A percentile compares a stretch with the other conserved stretches of the same genome.
These are phyloP conservation scores for Asterophora lycoperdoides DNA, from an alignment of 768 basidiomycete genomes.

Conservation along the genomic window DNA sequence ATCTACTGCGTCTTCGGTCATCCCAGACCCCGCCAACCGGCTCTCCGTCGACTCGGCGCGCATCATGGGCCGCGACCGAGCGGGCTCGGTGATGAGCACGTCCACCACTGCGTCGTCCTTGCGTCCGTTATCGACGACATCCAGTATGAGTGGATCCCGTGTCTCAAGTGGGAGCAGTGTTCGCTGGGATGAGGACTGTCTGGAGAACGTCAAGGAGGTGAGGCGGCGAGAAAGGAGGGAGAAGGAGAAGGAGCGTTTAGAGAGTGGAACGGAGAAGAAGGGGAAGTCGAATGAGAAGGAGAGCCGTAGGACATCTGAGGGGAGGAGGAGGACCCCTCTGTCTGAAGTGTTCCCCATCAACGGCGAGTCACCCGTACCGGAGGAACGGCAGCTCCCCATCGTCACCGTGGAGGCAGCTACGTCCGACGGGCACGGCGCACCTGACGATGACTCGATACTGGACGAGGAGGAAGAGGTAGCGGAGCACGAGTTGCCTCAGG, in stretches of 20 bases:
- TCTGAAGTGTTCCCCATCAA: slow-evolving; percentile 56
- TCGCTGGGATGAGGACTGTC: slow-evolving; percentile 45
- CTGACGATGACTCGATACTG: slow-evolving; percentile 19
- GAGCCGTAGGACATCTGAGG: slow-evolving; percentile 46
- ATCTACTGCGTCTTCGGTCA: slow-evolving; percentile 28
- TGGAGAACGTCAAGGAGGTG: slow-evolving; percentile 41
- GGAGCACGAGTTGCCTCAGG: slow-evolving; percentile 13
- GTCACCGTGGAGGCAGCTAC: slow-evolving; percentile 52
- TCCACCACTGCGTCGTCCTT: slow-evolving; percentile 40
- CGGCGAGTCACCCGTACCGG: background rate
- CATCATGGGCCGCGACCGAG: slow-evolving; percentile 24
- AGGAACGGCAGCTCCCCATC: slow-evolving; percentile 18
- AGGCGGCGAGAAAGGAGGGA: slow-evolving; percentile 27
- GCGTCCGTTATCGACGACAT: slow-evolving; percentile 38
- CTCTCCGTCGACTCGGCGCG: slow-evolving; percentile 34
- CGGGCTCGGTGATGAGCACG: slow-evolving; percentile 31
- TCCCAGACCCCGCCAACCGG: slow-evolving; percentile 18
- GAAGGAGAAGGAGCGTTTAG: slow-evolving; percentile 20
- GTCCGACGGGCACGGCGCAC: slow-evolving; percentile 41
- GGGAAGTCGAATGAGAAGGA: slow-evolving; percentile 34
- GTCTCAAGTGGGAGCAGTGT: slow-evolving; percentile 41
- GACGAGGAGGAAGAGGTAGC: slow-evolving; percentile 15
- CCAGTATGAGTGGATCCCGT: slow-evolving; percentile 25
- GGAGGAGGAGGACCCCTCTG: slow-evolving; percentile 49
- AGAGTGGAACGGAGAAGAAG: slow-evolving; percentile 13